Percentiles rank a stretch among this genome's conserved stretches.
Evolutionary conservation across 495 filamentous ascomycete genomes (phyloP).

Genomic region (Margaritispora aquatica): DNA sequence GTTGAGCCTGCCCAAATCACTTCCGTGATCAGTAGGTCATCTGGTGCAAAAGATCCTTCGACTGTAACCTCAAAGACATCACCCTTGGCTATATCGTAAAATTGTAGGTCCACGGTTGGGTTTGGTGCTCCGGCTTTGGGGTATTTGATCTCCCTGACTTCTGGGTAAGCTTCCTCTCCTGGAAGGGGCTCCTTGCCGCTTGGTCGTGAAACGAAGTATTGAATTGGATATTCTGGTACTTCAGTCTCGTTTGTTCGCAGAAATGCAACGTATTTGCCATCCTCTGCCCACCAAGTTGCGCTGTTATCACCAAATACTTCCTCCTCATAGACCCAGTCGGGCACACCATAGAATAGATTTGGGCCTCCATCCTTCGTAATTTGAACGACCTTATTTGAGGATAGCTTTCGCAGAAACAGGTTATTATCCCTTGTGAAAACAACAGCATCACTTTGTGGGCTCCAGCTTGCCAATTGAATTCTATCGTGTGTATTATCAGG

Average conservation of each 20-base stretch:
- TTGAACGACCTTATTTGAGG: constrained; percentile 45
- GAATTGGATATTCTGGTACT: constrained; percentile 89
- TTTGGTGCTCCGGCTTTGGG: constrained; percentile 94
- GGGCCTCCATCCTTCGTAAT: constrained; percentile 83
- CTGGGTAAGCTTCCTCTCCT: constrained; percentile 85
- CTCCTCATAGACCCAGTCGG: constrained; percentile 99
- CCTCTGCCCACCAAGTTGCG: constrained; percentile 90
- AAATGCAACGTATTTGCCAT: constrained; percentile 84
- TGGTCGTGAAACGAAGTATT: constrained; percentile 86
- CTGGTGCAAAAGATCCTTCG: constrained; percentile 67
- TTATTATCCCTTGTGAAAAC: constrained; percentile 87
- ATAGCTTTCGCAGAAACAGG: constrained; percentile 69
- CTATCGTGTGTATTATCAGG: constrained; percentile 57
- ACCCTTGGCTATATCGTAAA: constrained; percentile 78
- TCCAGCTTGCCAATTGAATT: constrained; percentile 86
- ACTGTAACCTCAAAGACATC: constrained; percentile 77
- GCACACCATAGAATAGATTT: constrained; percentile 92
- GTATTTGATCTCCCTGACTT: constrained; percentile 90
- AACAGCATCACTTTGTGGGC: constrained; percentile 76
- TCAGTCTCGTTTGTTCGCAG: constrained; percentile 85
- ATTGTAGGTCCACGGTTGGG: constrained; percentile 77
- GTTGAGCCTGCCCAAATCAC: constrained; percentile 78
- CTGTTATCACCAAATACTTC: constrained; percentile 79
- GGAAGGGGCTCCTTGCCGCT: constrained; percentile 64
- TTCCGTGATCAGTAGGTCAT: constrained; percentile 87